Evolutionary conservation across 768 basidiomycete genomes (phyloP), one percentile per base, ranked within the genome.

Genomic region (Lentinula sp.): DNA sequence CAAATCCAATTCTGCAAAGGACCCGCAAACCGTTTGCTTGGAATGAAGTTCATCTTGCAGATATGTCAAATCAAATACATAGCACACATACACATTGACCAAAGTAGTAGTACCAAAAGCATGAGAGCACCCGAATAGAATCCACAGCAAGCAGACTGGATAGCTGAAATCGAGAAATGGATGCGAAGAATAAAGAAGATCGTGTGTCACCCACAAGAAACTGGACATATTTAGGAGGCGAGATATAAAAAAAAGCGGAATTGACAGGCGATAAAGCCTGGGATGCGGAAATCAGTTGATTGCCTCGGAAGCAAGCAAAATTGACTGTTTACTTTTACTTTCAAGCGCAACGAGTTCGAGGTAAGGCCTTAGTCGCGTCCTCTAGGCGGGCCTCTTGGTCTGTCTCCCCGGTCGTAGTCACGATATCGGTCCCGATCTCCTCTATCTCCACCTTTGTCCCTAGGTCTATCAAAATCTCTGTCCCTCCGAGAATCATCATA

Each of bases 401-500:
- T 21, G 16, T 59, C 42, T 46, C 53, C 53, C n/a, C 53, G 32
- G 18, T 54, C 53, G 39, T 40, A 21, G 21, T 54, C 53, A n/a
- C 53, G 28, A 32, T 53, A 43, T 9, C 50, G 31, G 21, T 61
- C 60, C 63, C 54, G 11, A 16, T 21, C 45, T 46, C 56, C 45
- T 21, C 45, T 31, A 39, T 54, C 50, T 34, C 50, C 54, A 40
- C 54, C 54, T 35, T 13, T 28, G 18, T 56, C 35, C 16, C 54
- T 48, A 18, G 46, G 40, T 34, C 32, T 23, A 45, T 45, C 56
- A 13, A 45, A 45, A 32, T 57, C 40, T 34, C 65, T 64, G 48
- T 66, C 67, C 11, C 65, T 63, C 16, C 69, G 31, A 13, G 48
- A 63, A 31, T 63, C 64, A 59, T 67, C 58, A 54, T 68, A 61